Evolutionary conservation across 495 filamentous ascomycete species (phyloP).

Genomic region (Talaromyces ruber): DNA sequence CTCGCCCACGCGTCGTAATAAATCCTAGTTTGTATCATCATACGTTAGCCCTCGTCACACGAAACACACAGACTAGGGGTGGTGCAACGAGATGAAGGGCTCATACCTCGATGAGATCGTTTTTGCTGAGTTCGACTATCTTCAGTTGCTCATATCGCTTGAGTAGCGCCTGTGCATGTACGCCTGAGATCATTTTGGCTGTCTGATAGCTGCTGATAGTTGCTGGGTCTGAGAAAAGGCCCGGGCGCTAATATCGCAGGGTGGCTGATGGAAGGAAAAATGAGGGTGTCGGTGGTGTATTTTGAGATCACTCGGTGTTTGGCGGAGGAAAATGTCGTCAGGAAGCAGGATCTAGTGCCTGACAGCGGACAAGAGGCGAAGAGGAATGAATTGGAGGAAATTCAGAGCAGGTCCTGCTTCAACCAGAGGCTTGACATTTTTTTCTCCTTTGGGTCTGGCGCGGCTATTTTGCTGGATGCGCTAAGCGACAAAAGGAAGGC

Average conservation of each 20-base stretch:
- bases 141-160: conserved; percentile 41
- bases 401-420: neutral
- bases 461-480: neutral
- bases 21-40: conserved; percentile 26
- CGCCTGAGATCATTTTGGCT: conserved; percentile 11
- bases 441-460: conserved; percentile 8
- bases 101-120: conserved; percentile 44
- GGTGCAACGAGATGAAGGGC: conserved; percentile 3
- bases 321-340: neutral
- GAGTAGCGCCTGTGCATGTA: conserved; percentile 27
- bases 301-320: neutral
- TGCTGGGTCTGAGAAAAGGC: neutral
- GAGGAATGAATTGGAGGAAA: neutral
- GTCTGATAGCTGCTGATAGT: neutral
- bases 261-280: neutral
- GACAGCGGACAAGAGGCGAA: neutral
- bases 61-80: neutral
- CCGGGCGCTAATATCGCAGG: neutral
- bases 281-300: neutral
- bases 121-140: conserved; percentile 40
- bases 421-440: conserved; percentile 3
- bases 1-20: conserved; percentile 37
- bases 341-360: too few relatives aligned
- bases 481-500: conserved; percentile 1
- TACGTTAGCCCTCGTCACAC: neutral